These are phyloP conservation scores for Lithohypha guttulata DNA, from an alignment of 2,329 filamentous ascomycete species.

Conservation along the genomic window DNA sequence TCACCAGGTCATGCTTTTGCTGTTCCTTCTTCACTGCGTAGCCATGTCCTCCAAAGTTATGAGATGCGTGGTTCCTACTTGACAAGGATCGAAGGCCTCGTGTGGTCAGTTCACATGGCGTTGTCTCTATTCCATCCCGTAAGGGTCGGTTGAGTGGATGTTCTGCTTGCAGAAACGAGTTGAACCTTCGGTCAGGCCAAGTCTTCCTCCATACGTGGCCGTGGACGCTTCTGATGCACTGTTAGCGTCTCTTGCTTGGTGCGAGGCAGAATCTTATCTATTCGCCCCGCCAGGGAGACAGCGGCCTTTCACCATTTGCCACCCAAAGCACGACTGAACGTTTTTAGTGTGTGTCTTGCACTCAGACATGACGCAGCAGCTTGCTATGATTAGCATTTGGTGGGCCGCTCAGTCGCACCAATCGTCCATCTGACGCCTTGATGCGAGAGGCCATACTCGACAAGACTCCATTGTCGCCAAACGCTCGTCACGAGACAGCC, in stretches of 20 bases:
- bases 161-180: too few species aligned
- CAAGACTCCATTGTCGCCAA: constrained; percentile 2
- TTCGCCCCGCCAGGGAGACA: background rate
- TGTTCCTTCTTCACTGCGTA: background rate
- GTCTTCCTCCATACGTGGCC: background rate
- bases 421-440: constrained; percentile 2
- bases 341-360: background rate
- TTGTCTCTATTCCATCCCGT: background rate
- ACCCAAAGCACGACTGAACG: constrained; percentile 2
- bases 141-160: constrained; percentile 1
- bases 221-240: constrained; percentile 1
- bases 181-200: background rate
- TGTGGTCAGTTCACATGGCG: constrained; percentile 3
- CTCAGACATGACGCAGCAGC: background rate
- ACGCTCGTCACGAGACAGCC: constrained; percentile 1
- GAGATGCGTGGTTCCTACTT: background rate
- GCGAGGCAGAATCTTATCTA: constrained; percentile 2
- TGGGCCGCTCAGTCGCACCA: background rate
- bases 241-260: constrained; percentile 1
- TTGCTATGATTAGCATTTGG: constrained; percentile 1
- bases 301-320: background rate
- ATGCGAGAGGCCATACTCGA: constrained; percentile 2
- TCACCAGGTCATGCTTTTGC: background rate
- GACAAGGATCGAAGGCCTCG: background rate
- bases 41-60: background rate